These are phyloP conservation scores for Acacia melanoxylon DNA, from an alignment of 306 rosid genomes.

Conservation along the genomic window DNA sequence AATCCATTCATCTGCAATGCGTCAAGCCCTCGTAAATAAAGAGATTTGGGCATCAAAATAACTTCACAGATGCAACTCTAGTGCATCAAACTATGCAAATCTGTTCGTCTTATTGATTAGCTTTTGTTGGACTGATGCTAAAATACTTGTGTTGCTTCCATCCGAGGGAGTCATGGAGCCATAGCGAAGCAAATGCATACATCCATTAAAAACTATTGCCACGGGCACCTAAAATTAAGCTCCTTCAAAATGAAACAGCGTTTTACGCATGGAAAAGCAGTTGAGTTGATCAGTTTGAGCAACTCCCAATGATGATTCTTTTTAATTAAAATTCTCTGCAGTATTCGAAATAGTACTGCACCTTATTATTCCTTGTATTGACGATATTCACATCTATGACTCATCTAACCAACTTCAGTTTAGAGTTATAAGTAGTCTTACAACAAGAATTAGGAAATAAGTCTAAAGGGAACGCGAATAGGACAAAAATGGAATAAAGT, in stretches of 20 bases:
- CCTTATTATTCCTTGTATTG: neutral
- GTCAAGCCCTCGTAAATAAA: neutral
- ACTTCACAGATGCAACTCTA: neutral
- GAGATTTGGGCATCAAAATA: neutral
- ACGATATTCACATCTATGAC: slow-evolving; percentile 17
- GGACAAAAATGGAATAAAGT: neutral
- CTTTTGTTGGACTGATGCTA: neutral
- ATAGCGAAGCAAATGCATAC: neutral
- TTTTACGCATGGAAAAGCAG: neutral
- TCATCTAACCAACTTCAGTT: neutral
- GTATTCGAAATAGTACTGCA: neutral
- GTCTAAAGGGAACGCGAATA: slow-evolving; percentile 14
- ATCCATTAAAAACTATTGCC: neutral
- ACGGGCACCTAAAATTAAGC: neutral
- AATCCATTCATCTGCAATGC: neutral
- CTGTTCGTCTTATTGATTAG: neutral
- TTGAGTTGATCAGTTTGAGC: neutral
- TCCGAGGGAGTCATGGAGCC: neutral
- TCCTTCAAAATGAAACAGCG: neutral
- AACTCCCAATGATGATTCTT: neutral
- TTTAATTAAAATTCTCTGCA: neutral
- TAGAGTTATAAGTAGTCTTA: neutral
- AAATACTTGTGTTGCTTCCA: neutral
- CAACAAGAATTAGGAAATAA: neutral
- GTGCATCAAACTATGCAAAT: neutral